A percentile compares a stretch with the other conserved stretches of the same genome.
These are phyloP conservation scores for Aspergillus conjunctus DNA, from an alignment of 495 filamentous ascomycete species.

Conservation along the genomic window DNA sequence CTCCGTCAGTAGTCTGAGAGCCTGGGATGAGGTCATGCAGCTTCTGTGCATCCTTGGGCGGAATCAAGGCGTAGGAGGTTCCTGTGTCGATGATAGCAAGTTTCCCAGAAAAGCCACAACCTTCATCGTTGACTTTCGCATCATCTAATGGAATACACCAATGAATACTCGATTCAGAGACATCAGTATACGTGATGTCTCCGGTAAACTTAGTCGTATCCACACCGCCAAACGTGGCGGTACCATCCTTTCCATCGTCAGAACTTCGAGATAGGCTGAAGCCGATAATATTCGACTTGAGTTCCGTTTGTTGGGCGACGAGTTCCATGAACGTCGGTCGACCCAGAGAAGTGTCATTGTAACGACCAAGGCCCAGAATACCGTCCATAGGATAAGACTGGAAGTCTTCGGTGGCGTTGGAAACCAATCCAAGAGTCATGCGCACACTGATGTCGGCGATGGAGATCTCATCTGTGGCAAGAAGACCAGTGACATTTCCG, in stretches of 20 bases:
- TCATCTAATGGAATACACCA: constrained; percentile 75
- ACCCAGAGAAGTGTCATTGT: constrained; percentile 41
- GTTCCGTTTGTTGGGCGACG: constrained; percentile 56
- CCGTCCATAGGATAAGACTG: constrained; percentile 78
- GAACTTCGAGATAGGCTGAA: constrained; percentile 64
- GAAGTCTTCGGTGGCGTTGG: constrained; percentile 68
- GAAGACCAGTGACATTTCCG: constrained; percentile 63
- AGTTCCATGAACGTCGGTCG: constrained; percentile 64
- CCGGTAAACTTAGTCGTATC: constrained; percentile 68
- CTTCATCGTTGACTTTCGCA: constrained; percentile 57
- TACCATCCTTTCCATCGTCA: constrained; percentile 69
- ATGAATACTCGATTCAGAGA: constrained; percentile 38
- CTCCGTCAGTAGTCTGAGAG: constrained; percentile 45
- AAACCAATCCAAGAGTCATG: constrained; percentile 70
- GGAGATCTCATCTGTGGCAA: constrained; percentile 63
- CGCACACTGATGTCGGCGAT: constrained; percentile 64
- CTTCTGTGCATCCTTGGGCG: constrained; percentile 60
- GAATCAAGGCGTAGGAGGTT: constrained; percentile 73
- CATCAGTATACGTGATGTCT: constrained; percentile 61
- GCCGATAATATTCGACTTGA: constrained; percentile 67
- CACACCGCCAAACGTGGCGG: constrained; percentile 72
- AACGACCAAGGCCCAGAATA: constrained; percentile 75
- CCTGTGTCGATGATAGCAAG: constrained; percentile 79
- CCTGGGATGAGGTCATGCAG: constrained; percentile 69
- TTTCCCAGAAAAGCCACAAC: constrained; percentile 49